Percentiles rank a stretch among this genome's conserved stretches.
Evolutionary conservation across 768 basidiomycete species (phyloP).

Genomic region (Suillus alpinus): DNA sequence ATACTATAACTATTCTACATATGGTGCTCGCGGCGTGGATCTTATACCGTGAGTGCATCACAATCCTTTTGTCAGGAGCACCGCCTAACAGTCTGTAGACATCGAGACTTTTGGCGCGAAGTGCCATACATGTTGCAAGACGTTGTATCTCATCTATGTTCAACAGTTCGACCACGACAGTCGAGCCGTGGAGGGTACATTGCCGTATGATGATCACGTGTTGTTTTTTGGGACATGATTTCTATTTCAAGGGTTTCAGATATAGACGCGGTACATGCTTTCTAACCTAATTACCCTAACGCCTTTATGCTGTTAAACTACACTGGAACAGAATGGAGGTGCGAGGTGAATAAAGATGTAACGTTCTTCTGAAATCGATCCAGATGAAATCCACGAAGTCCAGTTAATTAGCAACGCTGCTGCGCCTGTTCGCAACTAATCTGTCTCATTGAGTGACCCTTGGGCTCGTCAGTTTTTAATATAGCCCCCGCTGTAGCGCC

Average conservation of each 20-base stretch:
- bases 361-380: not conserved
- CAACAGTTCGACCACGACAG: constrained; percentile 64
- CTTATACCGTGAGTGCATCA: constrained; percentile 73
- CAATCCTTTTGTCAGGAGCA: constrained; percentile 4
- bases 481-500: not conserved
- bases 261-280: not conserved
- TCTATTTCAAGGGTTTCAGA: not conserved
- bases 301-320: not conserved
- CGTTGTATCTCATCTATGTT: constrained; percentile 74
- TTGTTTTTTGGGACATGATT: not conserved
- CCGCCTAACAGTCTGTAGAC: constrained; percentile 40
- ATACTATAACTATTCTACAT: constrained; percentile 86
- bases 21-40: constrained; percentile 80
- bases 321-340: not conserved
- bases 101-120: constrained; percentile 89
- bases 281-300: not conserved
- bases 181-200: constrained; percentile 73
- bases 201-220: constrained; percentile 49
- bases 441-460: not conserved
- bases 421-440: not conserved
- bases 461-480: not conserved
- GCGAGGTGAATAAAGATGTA: not conserved
- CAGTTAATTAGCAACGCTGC: not conserved
- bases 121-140: constrained; percentile 84
- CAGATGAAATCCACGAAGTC: not conserved